Evolutionary conservation across 2,329 filamentous ascomycete genomes (phyloP).

Genomic region (Paraconiothyrium sp.): DNA sequence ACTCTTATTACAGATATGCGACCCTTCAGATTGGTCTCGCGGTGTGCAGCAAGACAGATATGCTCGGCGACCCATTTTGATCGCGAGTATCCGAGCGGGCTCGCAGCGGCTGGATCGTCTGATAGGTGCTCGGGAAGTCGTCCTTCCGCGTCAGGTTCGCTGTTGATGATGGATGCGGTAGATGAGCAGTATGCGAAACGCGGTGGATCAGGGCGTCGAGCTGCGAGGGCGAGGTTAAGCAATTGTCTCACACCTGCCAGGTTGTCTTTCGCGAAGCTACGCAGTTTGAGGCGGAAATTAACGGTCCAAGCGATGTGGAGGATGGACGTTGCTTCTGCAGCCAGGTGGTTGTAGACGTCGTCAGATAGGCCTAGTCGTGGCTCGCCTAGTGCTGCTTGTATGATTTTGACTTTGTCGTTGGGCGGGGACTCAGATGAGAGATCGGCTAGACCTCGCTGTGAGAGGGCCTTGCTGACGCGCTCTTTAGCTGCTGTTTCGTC

Average conservation of each 20-base stretch:
- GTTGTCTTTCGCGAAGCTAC: conserved; percentile 64
- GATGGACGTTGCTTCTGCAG: conserved; percentile 59
- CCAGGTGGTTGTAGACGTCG: conserved; percentile 54
- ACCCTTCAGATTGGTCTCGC: conserved; percentile 38
- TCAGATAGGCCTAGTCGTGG: conserved; percentile 59
- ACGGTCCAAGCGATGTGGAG: conserved; percentile 73
- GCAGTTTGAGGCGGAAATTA: conserved; percentile 68
- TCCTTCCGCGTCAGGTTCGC: conserved; percentile 22
- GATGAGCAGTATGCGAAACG: conserved; percentile 63
- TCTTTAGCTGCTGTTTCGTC: conserved; percentile 40
- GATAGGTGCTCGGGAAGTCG: conserved; percentile 55
- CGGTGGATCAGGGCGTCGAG: conserved; percentile 40
- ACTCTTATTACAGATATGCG: conserved; percentile 49
- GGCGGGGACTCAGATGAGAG: conserved; percentile 25
- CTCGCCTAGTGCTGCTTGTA: conserved; percentile 60
- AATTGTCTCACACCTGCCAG: conserved; percentile 62
- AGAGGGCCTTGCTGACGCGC: conserved; percentile 46
- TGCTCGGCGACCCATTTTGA: conserved; percentile 67
- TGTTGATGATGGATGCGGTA: conserved; percentile 56
- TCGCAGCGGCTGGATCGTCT: conserved; percentile 54
- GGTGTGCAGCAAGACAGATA: conserved; percentile 57
- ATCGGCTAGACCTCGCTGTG: conserved; percentile 40
- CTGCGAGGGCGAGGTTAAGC: conserved; percentile 55
- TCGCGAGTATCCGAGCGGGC: conserved; percentile 63
- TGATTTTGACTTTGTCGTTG: conserved; percentile 55